phyloP scores from a whole-genome alignment of 148 eudicot genomes.

The Dianthus caryophyllus region DNA sequence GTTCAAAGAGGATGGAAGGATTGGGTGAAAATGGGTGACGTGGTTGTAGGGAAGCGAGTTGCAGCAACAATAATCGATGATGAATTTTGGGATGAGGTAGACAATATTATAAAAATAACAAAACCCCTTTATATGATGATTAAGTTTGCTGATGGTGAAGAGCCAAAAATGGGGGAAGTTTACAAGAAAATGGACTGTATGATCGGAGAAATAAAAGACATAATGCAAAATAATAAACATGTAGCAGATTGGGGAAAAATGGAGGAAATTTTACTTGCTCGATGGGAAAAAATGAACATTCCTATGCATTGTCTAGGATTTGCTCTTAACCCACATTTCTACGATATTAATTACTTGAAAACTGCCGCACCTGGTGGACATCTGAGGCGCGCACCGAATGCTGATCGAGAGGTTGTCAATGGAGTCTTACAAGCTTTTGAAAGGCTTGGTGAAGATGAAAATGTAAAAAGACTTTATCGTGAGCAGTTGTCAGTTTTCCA shows the following conservation, averaged over 20 bases:
- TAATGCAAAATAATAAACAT: slow-evolving; percentile 6
- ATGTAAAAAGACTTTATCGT: slow-evolving; percentile 9
- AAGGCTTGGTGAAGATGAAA: slow-evolving; percentile 6
- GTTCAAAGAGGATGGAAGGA: slow-evolving; percentile 20
- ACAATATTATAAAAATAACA: neutral
- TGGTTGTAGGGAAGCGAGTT: neutral
- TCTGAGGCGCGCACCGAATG: slow-evolving; percentile 14
- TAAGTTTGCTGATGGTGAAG: slow-evolving; percentile 26
- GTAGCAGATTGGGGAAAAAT: neutral
- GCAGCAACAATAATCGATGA: neutral
- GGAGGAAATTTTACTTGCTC: neutral
- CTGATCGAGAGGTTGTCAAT: slow-evolving; percentile 14
- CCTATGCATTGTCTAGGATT: slow-evolving; percentile 27
- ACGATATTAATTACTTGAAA: slow-evolving; percentile 8
- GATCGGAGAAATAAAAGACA: slow-evolving; percentile 24
- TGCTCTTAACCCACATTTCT: slow-evolving; percentile 13
- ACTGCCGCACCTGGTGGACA: slow-evolving; percentile 1
- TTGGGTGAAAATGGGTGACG: neutral
- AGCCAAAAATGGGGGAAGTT: slow-evolving; percentile 23
- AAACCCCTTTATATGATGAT: slow-evolving; percentile 18
- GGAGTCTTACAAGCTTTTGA: slow-evolving; percentile 21
- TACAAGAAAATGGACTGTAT: slow-evolving; percentile 32
- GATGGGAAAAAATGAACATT: slow-evolving; percentile 29
- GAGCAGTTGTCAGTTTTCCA: slow-evolving; percentile 20
- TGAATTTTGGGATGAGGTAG: slow-evolving; percentile 21